Percentiles rank a stretch among this genome's conserved stretches.
Evolutionary conservation across 2,329 filamentous ascomycete genomes (phyloP).

Genomic region (Calonectria crousiana): DNA sequence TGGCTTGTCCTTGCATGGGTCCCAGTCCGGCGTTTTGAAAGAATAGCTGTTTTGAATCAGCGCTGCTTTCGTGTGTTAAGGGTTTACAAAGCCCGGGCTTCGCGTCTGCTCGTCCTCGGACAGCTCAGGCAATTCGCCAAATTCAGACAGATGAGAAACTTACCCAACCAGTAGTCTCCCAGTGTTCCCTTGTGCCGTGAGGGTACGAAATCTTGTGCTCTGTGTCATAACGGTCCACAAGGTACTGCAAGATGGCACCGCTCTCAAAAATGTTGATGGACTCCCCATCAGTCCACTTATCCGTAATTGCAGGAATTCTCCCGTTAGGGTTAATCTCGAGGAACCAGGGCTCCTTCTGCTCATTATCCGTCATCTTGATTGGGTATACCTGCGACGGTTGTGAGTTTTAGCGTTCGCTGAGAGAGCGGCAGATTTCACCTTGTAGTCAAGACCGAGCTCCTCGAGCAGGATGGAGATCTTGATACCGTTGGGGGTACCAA

Average conservation of each 20-base stretch:
- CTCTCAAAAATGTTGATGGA: conserved; percentile 84
- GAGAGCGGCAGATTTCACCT: conserved; percentile 48
- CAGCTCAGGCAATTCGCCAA: neutral
- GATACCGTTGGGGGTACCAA: conserved; percentile 88
- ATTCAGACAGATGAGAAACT: conserved; percentile 24
- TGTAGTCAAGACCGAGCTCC: conserved; percentile 86
- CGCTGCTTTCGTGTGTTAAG: neutral
- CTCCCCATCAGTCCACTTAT: conserved; percentile 80
- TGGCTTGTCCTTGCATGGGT: conserved; percentile 85
- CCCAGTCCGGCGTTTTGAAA: conserved; percentile 86
- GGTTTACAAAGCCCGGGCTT: neutral
- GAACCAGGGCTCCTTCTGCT: conserved; percentile 90
- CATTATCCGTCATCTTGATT: conserved; percentile 79
- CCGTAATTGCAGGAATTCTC: conserved; percentile 88
- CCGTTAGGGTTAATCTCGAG: conserved; percentile 93
- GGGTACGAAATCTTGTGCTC: conserved; percentile 88
- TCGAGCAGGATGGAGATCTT: conserved; percentile 90
- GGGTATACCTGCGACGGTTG: conserved; percentile 59
- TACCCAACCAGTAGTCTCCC: conserved; percentile 84
- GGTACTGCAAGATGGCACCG: conserved; percentile 86
- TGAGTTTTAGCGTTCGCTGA: neutral
- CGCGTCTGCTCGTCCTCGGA: neutral
- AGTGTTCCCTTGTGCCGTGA: conserved; percentile 77
- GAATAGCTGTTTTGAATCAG: conserved; percentile 58
- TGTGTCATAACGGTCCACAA: conserved; percentile 83